These are phyloP conservation scores for Metschnikowia shivogae DNA, from an alignment of 805 yeast genomes.

Conservation along the genomic window DNA sequence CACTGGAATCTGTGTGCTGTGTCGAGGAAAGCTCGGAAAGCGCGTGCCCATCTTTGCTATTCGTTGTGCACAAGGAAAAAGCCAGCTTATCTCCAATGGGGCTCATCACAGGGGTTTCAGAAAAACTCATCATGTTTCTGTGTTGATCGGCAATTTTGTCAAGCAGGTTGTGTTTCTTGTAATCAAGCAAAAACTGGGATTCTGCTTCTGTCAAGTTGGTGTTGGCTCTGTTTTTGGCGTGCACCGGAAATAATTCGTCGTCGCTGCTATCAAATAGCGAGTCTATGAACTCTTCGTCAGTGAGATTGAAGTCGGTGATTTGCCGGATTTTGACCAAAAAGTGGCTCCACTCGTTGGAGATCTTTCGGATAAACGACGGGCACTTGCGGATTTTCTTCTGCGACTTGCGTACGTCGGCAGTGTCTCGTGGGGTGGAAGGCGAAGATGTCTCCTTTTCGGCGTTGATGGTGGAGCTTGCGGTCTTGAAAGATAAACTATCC, in stretches of 20 bases:
- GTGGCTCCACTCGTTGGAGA: conserved; percentile 37
- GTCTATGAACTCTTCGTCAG: conserved; percentile 46
- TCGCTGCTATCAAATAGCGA: conserved; percentile 46
- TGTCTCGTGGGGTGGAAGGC: conserved; percentile 6
- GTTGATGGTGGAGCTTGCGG: conserved; percentile 12
- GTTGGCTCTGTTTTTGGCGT: conserved; percentile 17
- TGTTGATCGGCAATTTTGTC: conserved; percentile 21
- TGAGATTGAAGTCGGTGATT: conserved; percentile 47
- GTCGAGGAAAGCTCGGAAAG: neutral
- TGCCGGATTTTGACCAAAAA: conserved; percentile 32
- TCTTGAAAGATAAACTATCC: conserved; percentile 12
- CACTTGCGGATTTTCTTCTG: conserved; percentile 14
- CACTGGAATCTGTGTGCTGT: neutral
- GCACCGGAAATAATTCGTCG: conserved; percentile 28
- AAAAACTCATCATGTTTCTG: neutral
- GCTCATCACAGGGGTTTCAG: too few species aligned
- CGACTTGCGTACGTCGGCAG: neutral
- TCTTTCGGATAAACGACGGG: conserved; percentile 31
- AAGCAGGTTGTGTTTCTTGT: conserved; percentile 27
- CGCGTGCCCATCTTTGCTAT: neutral
- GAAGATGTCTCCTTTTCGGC: conserved; percentile 9
- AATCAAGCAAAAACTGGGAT: conserved; percentile 30
- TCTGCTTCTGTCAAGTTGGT: conserved; percentile 21
- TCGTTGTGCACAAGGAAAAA: neutral
- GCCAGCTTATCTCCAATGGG: too few species aligned